Conservation (phyloP, 2,329 filamentous ascomycete genomes). For the Trichoderma sp. region DNA sequence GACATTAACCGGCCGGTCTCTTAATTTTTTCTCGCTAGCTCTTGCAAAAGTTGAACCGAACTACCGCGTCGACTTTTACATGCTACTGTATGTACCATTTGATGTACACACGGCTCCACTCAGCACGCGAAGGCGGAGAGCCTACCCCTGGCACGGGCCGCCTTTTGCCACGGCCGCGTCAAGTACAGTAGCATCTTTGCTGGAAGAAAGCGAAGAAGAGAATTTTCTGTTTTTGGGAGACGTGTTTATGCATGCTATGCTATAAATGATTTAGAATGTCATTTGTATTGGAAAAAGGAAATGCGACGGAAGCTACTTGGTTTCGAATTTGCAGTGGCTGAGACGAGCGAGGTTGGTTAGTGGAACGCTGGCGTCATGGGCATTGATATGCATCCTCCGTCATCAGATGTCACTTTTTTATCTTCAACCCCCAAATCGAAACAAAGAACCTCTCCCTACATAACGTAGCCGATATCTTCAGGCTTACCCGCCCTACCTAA, state of each 20-base stretch:
- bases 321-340: constrained; percentile 12
- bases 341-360: neutral
- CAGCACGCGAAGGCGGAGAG: constrained; percentile 23
- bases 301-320: neutral
- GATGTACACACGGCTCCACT: constrained; percentile 4
- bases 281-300: too few species aligned
- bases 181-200: neutral
- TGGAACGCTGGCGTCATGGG: neutral
- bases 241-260: neutral
- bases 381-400: constrained; percentile 6
- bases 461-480: neutral
- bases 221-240: neutral
- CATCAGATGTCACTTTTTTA: constrained; percentile 8
- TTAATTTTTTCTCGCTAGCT: neutral
- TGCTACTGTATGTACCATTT: neutral
- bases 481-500: neutral
- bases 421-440: neutral
- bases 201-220: neutral
- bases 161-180: constrained; percentile 10
- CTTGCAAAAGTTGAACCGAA: neutral
- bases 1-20: neutral
- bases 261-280: neutral
- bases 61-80: neutral
- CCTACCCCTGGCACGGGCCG: constrained; percentile 25
- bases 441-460: neutral